Evolutionary conservation across 2,329 filamentous ascomycete species (phyloP).

Genomic region (Colletotrichum chrysophilum): DNA sequence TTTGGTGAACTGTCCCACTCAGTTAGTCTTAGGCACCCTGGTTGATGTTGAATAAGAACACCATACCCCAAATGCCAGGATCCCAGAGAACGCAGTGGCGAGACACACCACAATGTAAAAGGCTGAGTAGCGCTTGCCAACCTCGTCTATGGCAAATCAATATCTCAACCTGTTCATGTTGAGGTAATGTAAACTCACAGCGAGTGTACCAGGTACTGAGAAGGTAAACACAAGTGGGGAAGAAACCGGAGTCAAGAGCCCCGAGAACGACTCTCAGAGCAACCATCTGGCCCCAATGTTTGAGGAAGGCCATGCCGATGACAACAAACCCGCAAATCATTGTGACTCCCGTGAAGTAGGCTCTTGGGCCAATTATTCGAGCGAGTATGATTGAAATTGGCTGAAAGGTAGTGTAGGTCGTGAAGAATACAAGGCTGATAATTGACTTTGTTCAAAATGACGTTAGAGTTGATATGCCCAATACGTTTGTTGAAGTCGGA

Average conservation of each 20-base stretch:
- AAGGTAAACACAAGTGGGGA: constrained; percentile 60
- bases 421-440: constrained; percentile 26
- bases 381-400: constrained; percentile 24
- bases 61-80: constrained; percentile 28
- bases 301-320: constrained; percentile 28
- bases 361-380: constrained; percentile 25
- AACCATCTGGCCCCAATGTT: constrained; percentile 13
- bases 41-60: constrained; percentile 26
- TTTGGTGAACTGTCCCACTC: constrained; percentile 22
- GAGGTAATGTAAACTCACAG: constrained; percentile 22
- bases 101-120: constrained; percentile 32
- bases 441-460: background rate
- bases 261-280: constrained; percentile 24
- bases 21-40: background rate
- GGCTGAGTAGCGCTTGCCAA: constrained; percentile 58
- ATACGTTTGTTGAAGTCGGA: background rate
- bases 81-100: constrained; percentile 27
- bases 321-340: constrained; percentile 28
- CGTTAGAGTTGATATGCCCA: background rate
- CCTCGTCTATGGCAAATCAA: constrained; percentile 46
- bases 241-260: constrained; percentile 38
- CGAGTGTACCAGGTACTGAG: constrained; percentile 72
- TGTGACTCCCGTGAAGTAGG: constrained; percentile 25
- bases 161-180: constrained; percentile 46
- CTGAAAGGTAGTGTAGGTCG: constrained; percentile 26